Evolutionary conservation across 2,329 filamentous ascomycete genomes (phyloP).

Genomic region (Waltergamsia citrina): DNA sequence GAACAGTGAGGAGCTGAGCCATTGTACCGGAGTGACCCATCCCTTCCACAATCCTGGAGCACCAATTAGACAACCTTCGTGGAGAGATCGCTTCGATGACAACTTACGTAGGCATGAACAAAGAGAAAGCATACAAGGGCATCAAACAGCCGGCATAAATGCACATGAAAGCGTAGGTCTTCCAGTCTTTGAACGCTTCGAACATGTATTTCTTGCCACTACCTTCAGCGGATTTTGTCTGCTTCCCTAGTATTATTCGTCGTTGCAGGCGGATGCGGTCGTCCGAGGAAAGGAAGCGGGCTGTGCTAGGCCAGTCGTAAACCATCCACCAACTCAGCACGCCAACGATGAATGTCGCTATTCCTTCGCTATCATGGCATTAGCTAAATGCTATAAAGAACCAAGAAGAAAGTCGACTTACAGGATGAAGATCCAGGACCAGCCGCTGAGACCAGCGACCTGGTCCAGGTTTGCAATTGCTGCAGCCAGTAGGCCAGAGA

Average conservation of each 20-base stretch:
- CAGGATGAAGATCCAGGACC: slow-evolving; percentile 61
- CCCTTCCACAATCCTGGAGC: slow-evolving; percentile 50
- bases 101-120: slow-evolving; percentile 59
- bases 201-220: slow-evolving; percentile 69
- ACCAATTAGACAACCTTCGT: no score
- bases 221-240: slow-evolving; percentile 54
- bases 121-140: slow-evolving; percentile 45
- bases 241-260: slow-evolving; percentile 57
- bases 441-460: slow-evolving; percentile 46
- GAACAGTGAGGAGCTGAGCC: slow-evolving; percentile 58
- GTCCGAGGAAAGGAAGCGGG: slow-evolving; percentile 59
- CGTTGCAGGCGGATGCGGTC: slow-evolving; percentile 70
- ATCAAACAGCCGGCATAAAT: slow-evolving; percentile 54
- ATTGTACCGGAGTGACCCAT: slow-evolving; percentile 46
- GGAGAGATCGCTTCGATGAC: no score
- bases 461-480: slow-evolving; percentile 63
- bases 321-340: slow-evolving; percentile 60
- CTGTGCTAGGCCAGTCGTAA: slow-evolving; percentile 74
- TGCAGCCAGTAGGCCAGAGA: slow-evolving; percentile 62
- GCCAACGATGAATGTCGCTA: slow-evolving; percentile 60
- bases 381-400: no score
- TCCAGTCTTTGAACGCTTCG: slow-evolving; percentile 68
- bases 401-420: no score
- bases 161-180: slow-evolving; percentile 54
- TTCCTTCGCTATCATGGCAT: no score